Conservation (phyloP, 768 basidiomycete species). For the Tylopilus sp. region DNA sequence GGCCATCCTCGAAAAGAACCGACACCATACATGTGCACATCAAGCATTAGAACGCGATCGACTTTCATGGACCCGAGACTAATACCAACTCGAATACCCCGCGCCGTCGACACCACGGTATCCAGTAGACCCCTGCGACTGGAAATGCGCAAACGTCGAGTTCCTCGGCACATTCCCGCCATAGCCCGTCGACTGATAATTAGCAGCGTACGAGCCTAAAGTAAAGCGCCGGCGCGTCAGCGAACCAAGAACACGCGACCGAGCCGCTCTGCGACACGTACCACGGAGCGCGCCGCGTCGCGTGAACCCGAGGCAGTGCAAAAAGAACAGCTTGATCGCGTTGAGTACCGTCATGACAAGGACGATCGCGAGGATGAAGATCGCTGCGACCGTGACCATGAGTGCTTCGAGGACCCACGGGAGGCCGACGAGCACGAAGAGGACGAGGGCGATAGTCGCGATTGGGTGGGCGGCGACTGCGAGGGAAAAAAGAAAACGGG, state of each 20-base stretch:
- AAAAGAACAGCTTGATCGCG: neutral
- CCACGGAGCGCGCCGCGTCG: slow-evolving; percentile 5
- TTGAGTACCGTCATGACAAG: no score
- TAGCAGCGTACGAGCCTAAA: slow-evolving; percentile 11
- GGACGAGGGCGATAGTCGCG: neutral
- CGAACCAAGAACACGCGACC: neutral
- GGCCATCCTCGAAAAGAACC: no score
- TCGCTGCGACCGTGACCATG: no score
- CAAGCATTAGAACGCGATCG: no score
- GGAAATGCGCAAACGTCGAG: slow-evolving; percentile 6
- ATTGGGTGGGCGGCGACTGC: neutral
- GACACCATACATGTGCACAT: no score
- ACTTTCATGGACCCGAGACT: no score
- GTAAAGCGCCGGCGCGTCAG: neutral
- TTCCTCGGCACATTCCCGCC: slow-evolving; percentile 17
- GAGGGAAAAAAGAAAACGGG: no score
- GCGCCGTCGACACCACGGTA: no score
- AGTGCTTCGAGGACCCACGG: no score
- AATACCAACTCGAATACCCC: no score
- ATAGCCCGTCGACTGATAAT: slow-evolving; percentile 20
- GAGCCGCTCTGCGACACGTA: slow-evolving; percentile 3
- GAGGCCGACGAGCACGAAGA: neutral
- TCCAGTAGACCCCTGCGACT: slow-evolving; percentile 1
- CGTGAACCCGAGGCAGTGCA: slow-evolving; percentile 2
- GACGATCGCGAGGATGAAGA: no score